Evolutionary conservation across 306 rosid genomes (phyloP).

Genomic region (Spatholobus suberectus): DNA sequence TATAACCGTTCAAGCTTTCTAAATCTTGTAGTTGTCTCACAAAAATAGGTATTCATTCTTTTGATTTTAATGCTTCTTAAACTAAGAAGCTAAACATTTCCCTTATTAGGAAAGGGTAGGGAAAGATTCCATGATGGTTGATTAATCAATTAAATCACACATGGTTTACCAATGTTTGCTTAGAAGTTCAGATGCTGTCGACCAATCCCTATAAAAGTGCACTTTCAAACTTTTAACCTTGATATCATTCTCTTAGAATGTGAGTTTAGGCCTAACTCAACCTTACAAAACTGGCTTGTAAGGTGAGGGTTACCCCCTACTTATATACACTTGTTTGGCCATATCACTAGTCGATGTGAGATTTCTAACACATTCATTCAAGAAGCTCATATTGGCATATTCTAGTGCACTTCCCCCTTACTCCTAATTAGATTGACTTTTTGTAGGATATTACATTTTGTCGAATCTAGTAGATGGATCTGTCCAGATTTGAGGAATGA

Average conservation of each 20-base stretch:
- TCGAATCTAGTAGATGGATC: no score
- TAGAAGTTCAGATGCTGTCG: background rate
- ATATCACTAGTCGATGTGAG: no score
- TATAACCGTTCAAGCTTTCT: background rate
- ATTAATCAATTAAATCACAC: background rate
- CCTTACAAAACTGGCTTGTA: no score
- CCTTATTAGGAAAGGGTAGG: background rate
- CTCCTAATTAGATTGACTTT: background rate
- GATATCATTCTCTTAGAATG: no score
- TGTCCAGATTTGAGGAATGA: no score
- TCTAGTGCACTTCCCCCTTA: background rate
- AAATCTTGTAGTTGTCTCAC: conserved; percentile 5
- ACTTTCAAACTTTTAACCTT: background rate
- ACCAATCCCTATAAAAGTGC: background rate
- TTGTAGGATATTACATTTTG: background rate
- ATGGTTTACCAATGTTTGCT: background rate
- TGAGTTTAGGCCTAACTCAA: no score
- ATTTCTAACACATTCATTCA: no score
- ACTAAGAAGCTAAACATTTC: conserved; percentile 14
- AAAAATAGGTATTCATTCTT: background rate
- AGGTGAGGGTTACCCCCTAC: no score
- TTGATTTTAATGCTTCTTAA: background rate
- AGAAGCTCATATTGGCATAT: background rate
- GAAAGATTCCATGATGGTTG: background rate
- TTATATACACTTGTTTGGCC: no score